Evolutionary conservation across 2,329 filamentous ascomycete genomes (phyloP), one percentile per base, ranked within the genome.

Genomic region (Claviceps monticola): DNA sequence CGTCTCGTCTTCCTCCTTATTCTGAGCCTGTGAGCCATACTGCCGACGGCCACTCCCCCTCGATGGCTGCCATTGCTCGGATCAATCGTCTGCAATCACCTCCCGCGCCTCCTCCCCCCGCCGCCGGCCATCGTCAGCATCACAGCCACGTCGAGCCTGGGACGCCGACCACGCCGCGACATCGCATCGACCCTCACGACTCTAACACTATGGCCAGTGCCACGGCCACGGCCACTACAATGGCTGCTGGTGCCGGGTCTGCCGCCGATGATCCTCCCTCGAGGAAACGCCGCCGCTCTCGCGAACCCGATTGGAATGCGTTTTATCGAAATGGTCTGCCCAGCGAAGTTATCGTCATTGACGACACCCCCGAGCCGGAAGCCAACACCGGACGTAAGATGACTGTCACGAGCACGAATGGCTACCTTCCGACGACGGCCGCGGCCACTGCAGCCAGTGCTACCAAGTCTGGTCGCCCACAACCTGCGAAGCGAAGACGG

Each of bases 251-350:
- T n/a, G 59, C 66, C 41, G 57, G 64, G 37, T 56, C 64, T 23
- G 54, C 63, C 56, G 60, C 64, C 50, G 58, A 64, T 49, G 55
- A 57, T 48, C 55, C 58, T 46, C 59, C 61, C 11, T 65, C 66
- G 38, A 63, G 73, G 57, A 81, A 80, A 64, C 72, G 76, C 57
- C 72, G 77, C 57, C 75, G 76, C 54, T 79, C 75, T 56, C 77
- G 76, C 64, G 75, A 81, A 58, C 84, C 86, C 48, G 83, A 93
- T 67, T 93, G 87, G 87, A 74, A 78, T 53, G 80, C 77, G 57
- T 93, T 90, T 63, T 91, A 90, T 67, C 84, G 84, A 64, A 90
- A 91, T 66, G 87, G 87, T 4, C 71, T 89, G 26, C 87, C 87
- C 23, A 84, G 88, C 64, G 87, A 93, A 70, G 82, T 93, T 63